Conservation (phyloP, 192 early-diverging fungal genomes). For the Coemansia sp. region DNA sequence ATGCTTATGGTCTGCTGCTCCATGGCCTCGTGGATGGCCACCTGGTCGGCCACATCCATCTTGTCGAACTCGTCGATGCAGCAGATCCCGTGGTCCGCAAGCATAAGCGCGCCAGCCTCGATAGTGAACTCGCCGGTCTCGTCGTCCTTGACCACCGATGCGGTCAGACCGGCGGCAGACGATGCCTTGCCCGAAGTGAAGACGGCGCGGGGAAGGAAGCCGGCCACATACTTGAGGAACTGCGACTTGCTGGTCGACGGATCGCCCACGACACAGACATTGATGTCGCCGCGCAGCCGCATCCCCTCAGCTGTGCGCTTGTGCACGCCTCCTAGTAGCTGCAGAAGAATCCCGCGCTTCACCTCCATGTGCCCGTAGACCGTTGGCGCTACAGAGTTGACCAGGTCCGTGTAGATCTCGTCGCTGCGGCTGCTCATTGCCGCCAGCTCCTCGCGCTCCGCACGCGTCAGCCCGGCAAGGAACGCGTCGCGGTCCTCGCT, state of each 20-base stretch:
- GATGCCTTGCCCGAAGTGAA: constrained; percentile 97
- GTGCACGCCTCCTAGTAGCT: constrained; percentile 94
- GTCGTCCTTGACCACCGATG: constrained; percentile 92
- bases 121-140: constrained; percentile 98
- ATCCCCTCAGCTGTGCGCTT: constrained; percentile 91
- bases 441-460: constrained; percentile 75
- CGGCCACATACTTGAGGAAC: constrained; percentile 77
- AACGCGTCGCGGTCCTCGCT: constrained; percentile 66
- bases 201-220: constrained; percentile 88
- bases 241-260: constrained; percentile 95
- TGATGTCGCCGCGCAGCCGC: constrained; percentile 94
- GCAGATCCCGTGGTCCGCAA: constrained; percentile 98
- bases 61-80: constrained; percentile 99
- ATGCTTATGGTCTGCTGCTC: constrained; percentile 98
- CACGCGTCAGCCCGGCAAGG: constrained; percentile 62
- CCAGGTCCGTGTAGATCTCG: constrained; percentile 74
- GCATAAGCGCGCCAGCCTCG: constrained; percentile 95
- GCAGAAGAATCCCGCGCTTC: constrained; percentile 93
- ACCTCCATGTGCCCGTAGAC: constrained; percentile 94
- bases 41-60: constrained; percentile 95
- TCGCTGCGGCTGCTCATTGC: constrained; percentile 64
- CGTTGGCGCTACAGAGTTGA: constrained; percentile 82
- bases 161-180: constrained; percentile 93
- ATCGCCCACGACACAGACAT: constrained; percentile 96
- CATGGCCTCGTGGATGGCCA: constrained; percentile 99